Evolutionary conservation across 306 rosid genomes (phyloP).

Genomic region (Cucurbita maxima): DNA sequence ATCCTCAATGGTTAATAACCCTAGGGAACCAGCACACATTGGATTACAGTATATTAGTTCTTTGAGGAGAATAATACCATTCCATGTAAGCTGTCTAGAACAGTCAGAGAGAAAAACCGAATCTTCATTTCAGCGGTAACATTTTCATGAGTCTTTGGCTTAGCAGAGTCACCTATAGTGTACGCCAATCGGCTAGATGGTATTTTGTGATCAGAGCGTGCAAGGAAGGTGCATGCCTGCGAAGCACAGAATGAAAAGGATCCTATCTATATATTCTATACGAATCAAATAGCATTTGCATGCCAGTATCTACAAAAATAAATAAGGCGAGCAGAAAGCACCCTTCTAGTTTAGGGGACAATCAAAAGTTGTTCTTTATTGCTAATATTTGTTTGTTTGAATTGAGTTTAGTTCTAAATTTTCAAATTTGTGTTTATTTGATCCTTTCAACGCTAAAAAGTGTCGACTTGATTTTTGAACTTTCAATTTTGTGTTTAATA

Average conservation of each 20-base stretch:
- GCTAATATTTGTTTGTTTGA: background rate
- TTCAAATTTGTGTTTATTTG: background rate
- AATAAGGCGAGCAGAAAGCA: background rate
- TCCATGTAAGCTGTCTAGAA: slow-evolving; percentile 87
- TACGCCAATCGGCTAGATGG: slow-evolving; percentile 81
- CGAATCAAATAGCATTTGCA: background rate
- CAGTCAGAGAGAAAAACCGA: slow-evolving; percentile 65
- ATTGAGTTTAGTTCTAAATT: background rate
- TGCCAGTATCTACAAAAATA: background rate
- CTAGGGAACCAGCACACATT: background rate
- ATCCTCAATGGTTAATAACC: background rate
- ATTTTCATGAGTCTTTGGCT: slow-evolving; percentile 77
- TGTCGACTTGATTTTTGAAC: background rate
- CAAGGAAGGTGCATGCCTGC: slow-evolving; percentile 92
- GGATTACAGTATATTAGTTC: slow-evolving; percentile 2
- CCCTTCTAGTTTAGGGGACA: background rate
- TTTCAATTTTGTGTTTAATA: background rate
- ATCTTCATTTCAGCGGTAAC: slow-evolving; percentile 86
- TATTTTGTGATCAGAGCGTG: slow-evolving; percentile 69
- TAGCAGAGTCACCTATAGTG: slow-evolving; percentile 59
- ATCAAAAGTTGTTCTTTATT: background rate
- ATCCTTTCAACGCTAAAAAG: background rate
- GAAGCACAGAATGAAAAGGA: slow-evolving; percentile 7
- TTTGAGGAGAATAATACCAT: slow-evolving; percentile 37
- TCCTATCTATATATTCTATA: background rate